Conservation (phyloP, 371 early-diverging fungal species). For the Coemansia sp. region DNA sequence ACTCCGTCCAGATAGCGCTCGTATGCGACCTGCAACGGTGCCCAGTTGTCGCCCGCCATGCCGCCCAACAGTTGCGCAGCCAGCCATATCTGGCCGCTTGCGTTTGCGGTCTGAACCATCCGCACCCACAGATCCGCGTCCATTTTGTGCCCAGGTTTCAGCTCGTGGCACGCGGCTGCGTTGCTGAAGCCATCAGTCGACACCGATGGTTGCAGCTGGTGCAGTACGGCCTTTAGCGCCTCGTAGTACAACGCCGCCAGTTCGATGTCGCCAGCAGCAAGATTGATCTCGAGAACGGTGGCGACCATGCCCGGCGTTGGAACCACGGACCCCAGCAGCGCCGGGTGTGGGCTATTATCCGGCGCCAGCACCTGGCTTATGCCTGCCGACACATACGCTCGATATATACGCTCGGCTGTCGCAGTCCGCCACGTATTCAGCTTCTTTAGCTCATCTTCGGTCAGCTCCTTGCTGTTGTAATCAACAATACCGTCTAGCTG, state of each 20-base stretch:
- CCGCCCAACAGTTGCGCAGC: constrained; percentile 26
- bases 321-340: constrained; percentile 36
- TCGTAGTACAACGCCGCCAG: constrained; percentile 38
- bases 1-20: constrained; percentile 14
- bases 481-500: constrained; percentile 14
- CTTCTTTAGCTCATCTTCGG: neutral
- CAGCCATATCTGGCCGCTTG: constrained; percentile 29
- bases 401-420: constrained; percentile 40
- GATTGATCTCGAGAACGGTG: constrained; percentile 13
- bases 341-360: constrained; percentile 14
- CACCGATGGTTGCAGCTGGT: neutral
- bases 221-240: constrained; percentile 17
- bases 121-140: constrained; percentile 9
- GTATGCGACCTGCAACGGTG: constrained; percentile 16
- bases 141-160: neutral
- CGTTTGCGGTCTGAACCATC: constrained; percentile 1
- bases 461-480: neutral
- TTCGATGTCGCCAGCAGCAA: constrained; percentile 21
- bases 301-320: constrained; percentile 26
- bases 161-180: neutral
- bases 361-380: constrained; percentile 40
- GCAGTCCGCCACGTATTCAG: constrained; percentile 24
- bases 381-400: constrained; percentile 29
- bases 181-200: neutral
- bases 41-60: constrained; percentile 21